A percentile compares a stretch with the other conserved stretches of the same genome.
Evolutionary conservation across 345 rosid species (phyloP).

Genomic region (Citrus unshiu): DNA sequence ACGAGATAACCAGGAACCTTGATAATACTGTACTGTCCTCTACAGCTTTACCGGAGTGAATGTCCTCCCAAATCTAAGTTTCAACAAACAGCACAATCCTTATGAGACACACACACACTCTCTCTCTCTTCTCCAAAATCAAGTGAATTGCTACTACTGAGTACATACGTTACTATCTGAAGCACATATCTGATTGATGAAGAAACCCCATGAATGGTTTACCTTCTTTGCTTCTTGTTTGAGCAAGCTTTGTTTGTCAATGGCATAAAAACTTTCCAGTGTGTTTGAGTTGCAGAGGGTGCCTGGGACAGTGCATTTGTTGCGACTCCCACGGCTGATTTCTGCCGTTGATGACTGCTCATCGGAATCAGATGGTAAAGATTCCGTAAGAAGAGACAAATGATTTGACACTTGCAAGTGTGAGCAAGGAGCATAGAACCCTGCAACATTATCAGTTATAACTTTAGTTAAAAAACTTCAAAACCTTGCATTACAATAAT

Average conservation of each 20-base stretch:
- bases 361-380: constrained; percentile 46
- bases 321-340: constrained; percentile 53
- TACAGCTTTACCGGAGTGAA: constrained; percentile 69
- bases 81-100: constrained; percentile 1
- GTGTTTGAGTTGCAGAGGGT: constrained; percentile 79
- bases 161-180: neutral
- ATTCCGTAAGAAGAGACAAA: constrained; percentile 68
- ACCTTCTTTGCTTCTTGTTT: constrained; percentile 77
- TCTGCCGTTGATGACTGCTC: constrained; percentile 25
- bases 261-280: constrained; percentile 56
- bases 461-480: neutral
- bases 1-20: constrained; percentile 84
- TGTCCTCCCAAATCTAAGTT: constrained; percentile 87
- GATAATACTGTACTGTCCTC: constrained; percentile 61
- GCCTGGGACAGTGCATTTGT: constrained; percentile 78
- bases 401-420: constrained; percentile 72
- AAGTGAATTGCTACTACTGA: neutral
- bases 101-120: neutral
- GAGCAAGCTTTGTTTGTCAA: constrained; percentile 61
- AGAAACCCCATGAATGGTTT: constrained; percentile 3
- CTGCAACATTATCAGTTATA: constrained; percentile 25
- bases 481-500: neutral
- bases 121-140: neutral
- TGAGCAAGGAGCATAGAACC: constrained; percentile 88
- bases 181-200: neutral